Base-by-base conservation (phyloP, 805 yeast species). In the Wickerhamiella sergipiensis region DNA sequence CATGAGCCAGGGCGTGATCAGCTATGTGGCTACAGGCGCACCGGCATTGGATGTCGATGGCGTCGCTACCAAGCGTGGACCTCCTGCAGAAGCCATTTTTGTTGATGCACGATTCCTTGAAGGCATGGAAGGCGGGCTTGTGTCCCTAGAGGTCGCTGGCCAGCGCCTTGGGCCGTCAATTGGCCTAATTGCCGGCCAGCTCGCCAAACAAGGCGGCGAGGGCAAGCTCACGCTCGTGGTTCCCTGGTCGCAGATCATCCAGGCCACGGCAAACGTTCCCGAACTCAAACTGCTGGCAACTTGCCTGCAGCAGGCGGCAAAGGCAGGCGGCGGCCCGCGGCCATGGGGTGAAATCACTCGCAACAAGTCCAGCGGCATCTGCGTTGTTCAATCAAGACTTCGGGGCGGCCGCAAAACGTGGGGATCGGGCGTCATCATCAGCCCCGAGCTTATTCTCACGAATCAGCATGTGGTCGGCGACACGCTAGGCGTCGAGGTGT, bases 361-460 rank as follows among this genome's bases (percentile, higher is more conserved):
- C 6, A 38, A 31, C 51, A 29, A 24, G 18, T 36, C 10, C 17
- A 45, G 47, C 19, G 60, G 57, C 7, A 55, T 58, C 8, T 61
- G 53, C 12, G 52, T 56, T 0, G 54, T 59, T 12, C 51, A 53
- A 19, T 50, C 54, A 5, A 23, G 26, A 45, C 38, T 48, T 12
- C 23, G 46, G 15, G 64, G 65, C 1, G 53, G 55, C n/a, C 47
- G 60, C 13, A 52, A 55, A 2, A 53, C 60, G 7, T 67, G 70
- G 70, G 70, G 70, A 0, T 66, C 70, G 1, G 70, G 69, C 8
- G 64, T 67, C 2, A 51, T 67, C 17, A 50, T 67, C 1, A 57
- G 52, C 13, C 53, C 55, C 2, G 54, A 55, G 6, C 52, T 61
- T 0, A 57, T 67, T 15, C 62, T 59, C n/a, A 65, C 70, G 2